Base-by-base conservation (phyloP, 768 basidiomycete species). In the Lentinula boryana region DNA sequence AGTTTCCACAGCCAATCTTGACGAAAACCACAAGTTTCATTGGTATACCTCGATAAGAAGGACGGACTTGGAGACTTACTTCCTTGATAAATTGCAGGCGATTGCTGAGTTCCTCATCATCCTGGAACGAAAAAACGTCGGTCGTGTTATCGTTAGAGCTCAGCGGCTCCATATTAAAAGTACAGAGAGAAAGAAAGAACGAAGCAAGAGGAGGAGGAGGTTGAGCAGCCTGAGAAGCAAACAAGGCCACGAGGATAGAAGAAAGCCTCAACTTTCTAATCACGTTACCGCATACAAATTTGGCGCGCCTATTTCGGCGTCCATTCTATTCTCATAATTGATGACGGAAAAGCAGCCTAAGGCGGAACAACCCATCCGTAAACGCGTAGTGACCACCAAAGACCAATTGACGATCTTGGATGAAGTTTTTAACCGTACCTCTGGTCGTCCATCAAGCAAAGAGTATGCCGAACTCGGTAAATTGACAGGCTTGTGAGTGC, bases 1-100 rank as follows among this genome's bases (percentile, higher is more conserved):
- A 96, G 75, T 94, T 95, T 46, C 93, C 93, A 69, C 83, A 92
- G 35, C 93, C 93, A 76, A 93, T 89, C 89, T 93, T 48, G 35
- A 48, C 38, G 43, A 60, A 18, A 36, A 63, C 41, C 63, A 63
- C 69, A 56, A 38, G 13, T 8, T 12, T 36, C 57, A 31, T 60
- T 41, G 63, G 60, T 57, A 60, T 23, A 44, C 33, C 27, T 51
- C 32, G 51, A 49, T 36, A 48, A 56, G 65, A 41, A 50, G 40
- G 54, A 64, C 53, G 46, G 3, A 49, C 52, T n/a, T 52, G 21
- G 54, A 32, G 58, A 68, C 76, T 18, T 64, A 85, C 89, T 80
- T 91, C 89, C 74, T 88, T 80, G 56, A 91, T 79, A 69, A 93
- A 93, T 61, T 86, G 82, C 48, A 91, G 79, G 50, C 82, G 74